These are phyloP conservation scores for Tulasnella sp. DNA, from an alignment of 768 basidiomycete genomes.

Conservation along the genomic window DNA sequence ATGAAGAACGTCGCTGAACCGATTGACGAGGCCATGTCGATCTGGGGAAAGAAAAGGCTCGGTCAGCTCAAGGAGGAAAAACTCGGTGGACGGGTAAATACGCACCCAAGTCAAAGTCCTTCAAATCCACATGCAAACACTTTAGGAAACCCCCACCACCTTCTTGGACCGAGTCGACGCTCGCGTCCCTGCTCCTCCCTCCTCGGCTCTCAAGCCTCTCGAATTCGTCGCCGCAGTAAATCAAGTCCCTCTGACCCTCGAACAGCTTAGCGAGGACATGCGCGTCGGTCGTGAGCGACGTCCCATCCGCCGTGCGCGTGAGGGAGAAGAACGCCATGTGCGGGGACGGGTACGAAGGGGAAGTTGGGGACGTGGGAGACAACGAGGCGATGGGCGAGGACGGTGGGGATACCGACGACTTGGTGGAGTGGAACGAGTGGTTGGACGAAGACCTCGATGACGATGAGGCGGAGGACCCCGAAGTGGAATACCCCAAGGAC, in stretches of 20 bases:
- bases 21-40: constrained; percentile 72
- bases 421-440: constrained; percentile 12
- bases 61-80: neutral
- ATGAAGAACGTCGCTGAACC: constrained; percentile 68
- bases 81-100: constrained; percentile 26
- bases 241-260: constrained; percentile 65
- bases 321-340: constrained; percentile 67
- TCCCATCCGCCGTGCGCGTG: constrained; percentile 70
- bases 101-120: constrained; percentile 65
- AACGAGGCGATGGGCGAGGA: neutral
- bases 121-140: constrained; percentile 72
- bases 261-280: constrained; percentile 64
- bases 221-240: constrained; percentile 67
- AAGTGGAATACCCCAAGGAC: neutral
- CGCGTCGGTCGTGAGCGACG: constrained; percentile 70
- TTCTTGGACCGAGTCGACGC: constrained; percentile 39
- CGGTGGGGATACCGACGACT: neutral
- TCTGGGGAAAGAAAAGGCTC: constrained; percentile 42
- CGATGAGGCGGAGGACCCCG: neutral
- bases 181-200: neutral
- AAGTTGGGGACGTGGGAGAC: neutral
- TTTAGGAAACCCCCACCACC: constrained; percentile 41
- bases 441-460: constrained; percentile 5
- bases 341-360: constrained; percentile 23
- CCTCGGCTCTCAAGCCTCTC: constrained; percentile 48